Evolutionary conservation across 805 yeast species (phyloP), one percentile per base, ranked within the genome.

Genomic region (Candida ascalaphidarum): DNA sequence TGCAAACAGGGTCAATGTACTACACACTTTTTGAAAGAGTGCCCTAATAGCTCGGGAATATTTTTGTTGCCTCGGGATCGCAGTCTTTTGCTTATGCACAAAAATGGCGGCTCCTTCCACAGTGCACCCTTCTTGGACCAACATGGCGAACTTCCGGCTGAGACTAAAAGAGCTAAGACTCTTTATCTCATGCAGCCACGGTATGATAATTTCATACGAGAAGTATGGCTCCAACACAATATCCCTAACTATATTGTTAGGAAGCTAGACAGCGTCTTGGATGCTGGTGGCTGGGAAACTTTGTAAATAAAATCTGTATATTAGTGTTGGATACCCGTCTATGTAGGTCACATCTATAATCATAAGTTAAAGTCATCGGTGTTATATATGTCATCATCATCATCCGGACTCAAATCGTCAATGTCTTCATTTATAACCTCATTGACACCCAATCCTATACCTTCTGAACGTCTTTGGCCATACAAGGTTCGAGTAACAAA

Each of bases 251-350:
- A 68, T 25, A 77, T 88, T 19, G 86, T 85, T 1, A 65, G 97
- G 37, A 76, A 77, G 39, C 65, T 89, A 11, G 97, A 89, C 42
- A 74, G 79, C 22, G 71, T 70, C 6, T 55, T 79, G 19, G 97
- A 89, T 51, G 73, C 80, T 21, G 98, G 98, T 7, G 98, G 98
- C 0, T 89, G 98, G 98, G 92, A 81, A 41, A 82, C 92, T 2
- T 58, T 81, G 36, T 84, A 58, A 50, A 24, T 21, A 5, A 3
- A 13, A 7, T 17, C 8, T n/a, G 18, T 14, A 23, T 11, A 13
- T n/a, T 22, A 17, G 23, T 12, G 17, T 11, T 13, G 14, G 6
- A 20, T 14, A 22, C n/a, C 9, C 13, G 16, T n/a, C 15, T 12
- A 11, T 24, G 11, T 9, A 4, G 11, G 13, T 8, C 11, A 17